Evolutionary conservation across 2,329 filamentous ascomycete genomes (phyloP), one percentile per base, ranked within the genome.

Genomic region (Pestalotiopsis sp.): DNA sequence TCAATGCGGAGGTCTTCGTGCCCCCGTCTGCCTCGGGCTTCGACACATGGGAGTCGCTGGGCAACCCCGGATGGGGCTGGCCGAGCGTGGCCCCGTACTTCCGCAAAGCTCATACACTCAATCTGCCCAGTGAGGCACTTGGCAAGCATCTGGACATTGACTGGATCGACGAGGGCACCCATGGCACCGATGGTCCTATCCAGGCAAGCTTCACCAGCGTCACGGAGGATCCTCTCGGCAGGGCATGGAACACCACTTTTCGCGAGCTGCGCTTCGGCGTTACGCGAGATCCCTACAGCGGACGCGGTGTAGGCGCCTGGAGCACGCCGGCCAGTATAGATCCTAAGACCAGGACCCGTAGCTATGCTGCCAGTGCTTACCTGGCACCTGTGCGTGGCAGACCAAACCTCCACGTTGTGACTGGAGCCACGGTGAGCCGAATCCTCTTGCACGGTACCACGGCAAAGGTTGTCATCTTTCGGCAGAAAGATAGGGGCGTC

Each of bases 211-310:
- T 76, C 12, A 75, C 74, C 1, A 72, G 72, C 0, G 64, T 72
- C 14, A 17, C 70, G 66, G 45, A 74, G 36, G 73, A 74, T 31
- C 71, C 70, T 13, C 56, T 74, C 25, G 67, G 67, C 27, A 75
- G 73, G 66, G 73, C 73, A 20, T 75, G 72, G 73, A 70, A 75
- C 31, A 72, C 73, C 45, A 68, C 70, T 17, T 75, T 75, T 41
- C 68, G 69, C 4, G 65, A 66, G 11, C 49, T 73, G 17, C 20
- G 56, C 25, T 58, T 58, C 20, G 56, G 56, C 56, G n/a, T 58
- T 5, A 27, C 56, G 56, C 56, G 27, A 27, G n/a, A 58, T 4
- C n/a, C 56, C 27, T 58, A 23, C 1, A 58, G 1, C 56, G 41
- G 41, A 3, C 14, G 3, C 41, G 41, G 41, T n/a, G 17, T 49